phyloP scores from a whole-genome alignment of 139 green algal genomes.

The Chlamydomonas schloesseri region DNA sequence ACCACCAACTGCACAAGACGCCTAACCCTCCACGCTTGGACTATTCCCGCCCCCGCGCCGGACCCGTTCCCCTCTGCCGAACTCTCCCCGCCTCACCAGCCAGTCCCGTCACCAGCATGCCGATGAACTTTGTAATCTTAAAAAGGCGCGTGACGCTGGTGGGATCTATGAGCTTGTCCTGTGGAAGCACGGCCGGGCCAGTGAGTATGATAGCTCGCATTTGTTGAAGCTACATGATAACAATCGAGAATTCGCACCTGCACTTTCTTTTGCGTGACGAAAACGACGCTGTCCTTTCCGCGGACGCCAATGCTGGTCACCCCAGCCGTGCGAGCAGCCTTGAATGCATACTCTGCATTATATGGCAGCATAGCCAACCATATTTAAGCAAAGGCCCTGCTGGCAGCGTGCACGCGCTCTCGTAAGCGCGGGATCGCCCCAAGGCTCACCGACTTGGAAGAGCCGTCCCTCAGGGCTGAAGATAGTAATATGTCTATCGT shows the following conservation, averaged over 20 bases:
- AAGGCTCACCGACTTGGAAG: slow-evolving; percentile 91
- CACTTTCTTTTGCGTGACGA: slow-evolving; percentile 95
- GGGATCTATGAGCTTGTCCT: slow-evolving; percentile 97
- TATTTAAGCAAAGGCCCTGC: too few relatives aligned
- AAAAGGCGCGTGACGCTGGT: slow-evolving; percentile 89
- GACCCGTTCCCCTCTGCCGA: too few relatives aligned
- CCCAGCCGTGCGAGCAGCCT: slow-evolving; percentile 92
- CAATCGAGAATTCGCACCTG: slow-evolving; percentile 60
- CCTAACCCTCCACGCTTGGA: too few relatives aligned
- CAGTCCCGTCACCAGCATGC: slow-evolving; percentile 94
- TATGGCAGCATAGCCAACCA: too few relatives aligned
- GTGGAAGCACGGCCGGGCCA: slow-evolving; percentile 18
- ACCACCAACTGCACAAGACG: too few relatives aligned
- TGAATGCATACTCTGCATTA: slow-evolving; percentile 98
- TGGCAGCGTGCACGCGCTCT: neutral
- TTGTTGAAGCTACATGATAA: neutral
- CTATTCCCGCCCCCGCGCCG: too few relatives aligned
- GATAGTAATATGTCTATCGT: slow-evolving; percentile 97
- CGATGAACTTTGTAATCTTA: slow-evolving; percentile 93
- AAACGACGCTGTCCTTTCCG: slow-evolving; percentile 90
- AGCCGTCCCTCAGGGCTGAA: slow-evolving; percentile 95
- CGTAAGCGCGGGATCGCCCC: slow-evolving; percentile 2
- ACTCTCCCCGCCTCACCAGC: slow-evolving; percentile 41
- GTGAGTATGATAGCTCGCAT: neutral
- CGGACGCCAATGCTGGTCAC: slow-evolving; percentile 94